phyloP scores from a whole-genome alignment of 208 protist species.

The Trypanosoma melophagium region DNA sequence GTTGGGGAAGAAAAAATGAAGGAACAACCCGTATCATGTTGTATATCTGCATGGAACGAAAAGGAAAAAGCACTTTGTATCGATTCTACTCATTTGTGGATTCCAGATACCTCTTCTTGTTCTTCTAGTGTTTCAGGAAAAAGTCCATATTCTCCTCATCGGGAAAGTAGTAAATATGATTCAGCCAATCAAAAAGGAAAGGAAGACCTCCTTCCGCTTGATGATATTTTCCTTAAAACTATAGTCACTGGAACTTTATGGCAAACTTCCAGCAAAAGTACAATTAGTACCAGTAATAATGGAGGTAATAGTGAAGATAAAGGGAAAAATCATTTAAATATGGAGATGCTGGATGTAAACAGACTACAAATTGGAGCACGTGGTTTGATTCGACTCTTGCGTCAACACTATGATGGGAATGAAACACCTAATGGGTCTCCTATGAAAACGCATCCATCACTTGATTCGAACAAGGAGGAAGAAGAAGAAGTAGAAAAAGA shows the following conservation, averaged over 20 bases:
- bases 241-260: constrained; percentile 17
- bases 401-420: constrained; percentile 9
- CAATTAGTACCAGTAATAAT: not conserved
- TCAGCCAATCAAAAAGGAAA: not conserved
- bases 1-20: not conserved
- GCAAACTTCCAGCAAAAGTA: not conserved
- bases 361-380: not conserved
- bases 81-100: not conserved
- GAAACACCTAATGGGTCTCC: not conserved
- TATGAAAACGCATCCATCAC: not conserved
- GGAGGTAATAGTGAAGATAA: not conserved
- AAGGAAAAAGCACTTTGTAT: constrained; percentile 12
- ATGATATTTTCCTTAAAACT: constrained; percentile 16
- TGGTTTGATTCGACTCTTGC: constrained; percentile 7
- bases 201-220: constrained; percentile 1
- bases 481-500: constrained; percentile 1
- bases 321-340: not conserved
- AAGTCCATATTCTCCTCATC: not conserved
- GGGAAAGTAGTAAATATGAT: not conserved
- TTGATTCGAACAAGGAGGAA: not conserved
- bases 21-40: not conserved
- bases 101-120: constrained; percentile 2
- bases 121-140: not conserved
- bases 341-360: not conserved
- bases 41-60: constrained; percentile 3